These are phyloP conservation scores for Lophiostoma macrostomum DNA, from an alignment of 495 filamentous ascomycete genomes.

Conservation along the genomic window DNA sequence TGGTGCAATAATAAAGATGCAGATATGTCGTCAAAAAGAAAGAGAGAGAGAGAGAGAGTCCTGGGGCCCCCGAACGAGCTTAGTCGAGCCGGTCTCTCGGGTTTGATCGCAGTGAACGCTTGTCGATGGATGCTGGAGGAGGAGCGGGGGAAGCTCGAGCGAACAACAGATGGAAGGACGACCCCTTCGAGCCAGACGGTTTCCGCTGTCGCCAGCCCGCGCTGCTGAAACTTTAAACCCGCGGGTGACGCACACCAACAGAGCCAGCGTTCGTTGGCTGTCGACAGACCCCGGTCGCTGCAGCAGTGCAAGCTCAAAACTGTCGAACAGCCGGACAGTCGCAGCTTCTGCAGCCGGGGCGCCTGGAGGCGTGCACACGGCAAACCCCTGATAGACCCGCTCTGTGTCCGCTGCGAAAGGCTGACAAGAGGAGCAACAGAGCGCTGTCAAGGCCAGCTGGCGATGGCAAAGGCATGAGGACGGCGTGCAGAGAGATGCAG, in stretches of 20 bases:
- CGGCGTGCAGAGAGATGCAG: constrained; percentile 3
- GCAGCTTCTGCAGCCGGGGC: too few relatives aligned
- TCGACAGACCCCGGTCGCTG: constrained; percentile 9
- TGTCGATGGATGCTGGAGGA: too few relatives aligned
- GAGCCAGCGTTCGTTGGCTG: constrained; percentile 15
- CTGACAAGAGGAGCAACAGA: too few relatives aligned
- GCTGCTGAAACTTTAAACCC: constrained; percentile 9
- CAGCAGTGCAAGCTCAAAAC: too few relatives aligned
- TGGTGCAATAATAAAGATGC: too few relatives aligned
- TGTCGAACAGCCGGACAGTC: too few relatives aligned
- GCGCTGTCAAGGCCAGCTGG: neutral
- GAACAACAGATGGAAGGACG: neutral
- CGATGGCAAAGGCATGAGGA: neutral
- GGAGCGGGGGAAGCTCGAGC: constrained; percentile 5
- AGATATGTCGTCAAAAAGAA: constrained; percentile 20
- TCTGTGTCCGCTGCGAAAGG: too few relatives aligned
- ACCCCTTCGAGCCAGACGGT: neutral
- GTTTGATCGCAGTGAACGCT: constrained; percentile 13
- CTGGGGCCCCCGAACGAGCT: constrained; percentile 10
- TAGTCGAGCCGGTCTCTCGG: constrained; percentile 16
- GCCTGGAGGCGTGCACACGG: too few relatives aligned
- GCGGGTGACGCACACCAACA: constrained; percentile 15
- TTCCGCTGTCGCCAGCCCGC: neutral
- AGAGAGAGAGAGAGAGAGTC: too few relatives aligned
- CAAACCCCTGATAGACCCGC: too few relatives aligned